phyloP scores from a whole-genome alignment of 192 early-diverging fungal genomes.

The Linnemannia exigua region DNA sequence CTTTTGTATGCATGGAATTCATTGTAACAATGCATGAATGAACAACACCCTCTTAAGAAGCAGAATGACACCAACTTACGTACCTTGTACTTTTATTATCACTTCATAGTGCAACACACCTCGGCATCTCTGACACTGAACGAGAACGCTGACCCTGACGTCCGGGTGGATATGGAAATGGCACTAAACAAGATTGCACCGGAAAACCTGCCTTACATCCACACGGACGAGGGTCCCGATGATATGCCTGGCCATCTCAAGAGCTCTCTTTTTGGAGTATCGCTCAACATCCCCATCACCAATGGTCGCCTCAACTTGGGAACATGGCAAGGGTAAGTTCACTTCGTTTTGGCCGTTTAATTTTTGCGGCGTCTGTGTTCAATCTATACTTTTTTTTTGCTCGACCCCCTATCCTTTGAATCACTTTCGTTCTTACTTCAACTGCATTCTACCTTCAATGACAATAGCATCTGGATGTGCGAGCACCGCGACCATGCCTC shows the following conservation, averaged over 20 bases:
- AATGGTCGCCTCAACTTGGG: constrained; percentile 85
- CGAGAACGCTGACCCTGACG: constrained; percentile 86
- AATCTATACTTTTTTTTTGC: background rate
- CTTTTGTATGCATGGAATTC: constrained; percentile 68
- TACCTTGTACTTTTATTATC: background rate
- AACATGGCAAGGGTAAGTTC: constrained; percentile 85
- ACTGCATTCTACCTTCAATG: background rate
- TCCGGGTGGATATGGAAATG: constrained; percentile 90
- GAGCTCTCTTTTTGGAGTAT: constrained; percentile 83
- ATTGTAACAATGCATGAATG: background rate
- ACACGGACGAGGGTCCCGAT: constrained; percentile 90
- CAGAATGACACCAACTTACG: background rate
- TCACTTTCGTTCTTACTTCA: background rate
- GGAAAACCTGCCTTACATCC: constrained; percentile 81
- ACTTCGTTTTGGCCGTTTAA: background rate
- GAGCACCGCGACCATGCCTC: constrained; percentile 78
- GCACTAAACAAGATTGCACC: constrained; percentile 86
- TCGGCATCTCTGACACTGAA: constrained; percentile 91
- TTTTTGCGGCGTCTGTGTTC: background rate
- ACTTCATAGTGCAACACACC: constrained; percentile 82
- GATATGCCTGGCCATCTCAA: constrained; percentile 96
- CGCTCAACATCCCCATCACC: constrained; percentile 88
- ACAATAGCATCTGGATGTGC: constrained; percentile 77
- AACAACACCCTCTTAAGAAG: background rate
- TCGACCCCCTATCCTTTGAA: too few species aligned